Evolutionary conservation across 352 stramenopile genomes (phyloP).

Genomic region (Halophytophthora polymorphica): DNA sequence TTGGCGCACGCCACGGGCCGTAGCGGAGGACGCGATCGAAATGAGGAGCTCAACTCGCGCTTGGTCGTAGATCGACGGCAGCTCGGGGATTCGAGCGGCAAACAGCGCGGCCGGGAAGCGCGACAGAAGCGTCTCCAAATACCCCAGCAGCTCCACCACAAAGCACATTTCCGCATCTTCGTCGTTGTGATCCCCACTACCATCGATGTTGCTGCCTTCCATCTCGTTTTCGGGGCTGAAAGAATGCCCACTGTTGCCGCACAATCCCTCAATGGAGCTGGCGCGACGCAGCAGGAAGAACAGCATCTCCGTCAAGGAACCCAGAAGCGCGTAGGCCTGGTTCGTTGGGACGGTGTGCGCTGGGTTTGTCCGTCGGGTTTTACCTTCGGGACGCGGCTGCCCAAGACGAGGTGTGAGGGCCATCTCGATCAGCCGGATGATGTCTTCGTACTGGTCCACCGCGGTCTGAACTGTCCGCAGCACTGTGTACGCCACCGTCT

Average conservation of each 20-base stretch:
- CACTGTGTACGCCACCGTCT: constrained; percentile 33
- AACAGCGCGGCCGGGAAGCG: constrained; percentile 61
- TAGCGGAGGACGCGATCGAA: constrained; percentile 40
- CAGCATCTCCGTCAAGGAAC: constrained; percentile 44
- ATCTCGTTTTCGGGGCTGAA: constrained; percentile 13
- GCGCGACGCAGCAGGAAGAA: constrained; percentile 56
- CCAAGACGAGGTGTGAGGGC: constrained; percentile 28
- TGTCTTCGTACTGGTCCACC: constrained; percentile 50
- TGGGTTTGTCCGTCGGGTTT: not conserved
- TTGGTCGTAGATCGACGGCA: constrained; percentile 56
- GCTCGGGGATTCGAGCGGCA: constrained; percentile 36
- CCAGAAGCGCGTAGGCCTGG: constrained; percentile 51
- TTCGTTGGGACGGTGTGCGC: constrained; percentile 17
- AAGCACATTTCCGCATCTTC: constrained; percentile 29
- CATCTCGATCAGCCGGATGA: constrained; percentile 43
- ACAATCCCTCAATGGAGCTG: constrained; percentile 43
- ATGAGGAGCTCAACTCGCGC: constrained; percentile 45
- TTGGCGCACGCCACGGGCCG: constrained; percentile 21
- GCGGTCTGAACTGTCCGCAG: constrained; percentile 42
- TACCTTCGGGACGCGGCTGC: not conserved
- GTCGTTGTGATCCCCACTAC: constrained; percentile 5
- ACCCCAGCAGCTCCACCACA: constrained; percentile 42
- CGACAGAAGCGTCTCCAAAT: constrained; percentile 43
- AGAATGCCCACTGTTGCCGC: constrained; percentile 3
- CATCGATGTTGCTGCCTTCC: constrained; percentile 14